Base-by-base conservation (phyloP, 2,329 filamentous ascomycete genomes). In the Elsinoe ampelina region DNA sequence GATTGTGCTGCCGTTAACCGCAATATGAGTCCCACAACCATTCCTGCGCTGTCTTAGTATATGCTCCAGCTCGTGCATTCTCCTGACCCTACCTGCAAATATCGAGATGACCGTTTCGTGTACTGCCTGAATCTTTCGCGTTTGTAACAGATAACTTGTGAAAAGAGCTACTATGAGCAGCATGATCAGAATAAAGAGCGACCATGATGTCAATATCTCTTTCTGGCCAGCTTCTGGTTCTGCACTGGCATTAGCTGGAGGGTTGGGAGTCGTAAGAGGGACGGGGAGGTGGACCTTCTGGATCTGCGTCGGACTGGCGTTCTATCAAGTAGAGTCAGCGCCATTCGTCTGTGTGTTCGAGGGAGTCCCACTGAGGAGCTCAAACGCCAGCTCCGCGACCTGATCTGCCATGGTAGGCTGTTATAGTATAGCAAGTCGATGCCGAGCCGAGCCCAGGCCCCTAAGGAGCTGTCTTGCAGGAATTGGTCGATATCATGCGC, bases 71-170 rank as follows among this genome's bases (percentile, higher is more conserved):
- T 30, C 17, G 2, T 57, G 8, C 10, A 5, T 13, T 32, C 22
- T 34, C 13, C 38, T 11, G 35, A 58, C 61, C 71, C 55, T 73
- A 91, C 90, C 90, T 58, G 90, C 91, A 75, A 98, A 97, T 70
- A 98, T 98, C 60, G 92, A 97, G 61, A 98, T 84, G 65, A 97
- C 93, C 1, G 93, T 98, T 76, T 98, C 93, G 72, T 98, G 93
- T 56, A 98, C 86, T 26, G 93, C 93, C 67, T 96, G 93, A 57
- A 98, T 91, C 75, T 95, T 96, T 74, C 89, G 91, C 75, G 93
- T 89, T 73, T 97, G 92, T 60, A 98, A 81, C 64, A 95, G 86
- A 75, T 98, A 98, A 78, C 91, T 96, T 43, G 90, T 95, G 72
- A 97, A 95, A 65, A 98, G 88, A 61, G 93, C 92, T 63, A 87